Base-by-base conservation (phyloP, 139 green algal species). In the Picochlorum sp. region DNA sequence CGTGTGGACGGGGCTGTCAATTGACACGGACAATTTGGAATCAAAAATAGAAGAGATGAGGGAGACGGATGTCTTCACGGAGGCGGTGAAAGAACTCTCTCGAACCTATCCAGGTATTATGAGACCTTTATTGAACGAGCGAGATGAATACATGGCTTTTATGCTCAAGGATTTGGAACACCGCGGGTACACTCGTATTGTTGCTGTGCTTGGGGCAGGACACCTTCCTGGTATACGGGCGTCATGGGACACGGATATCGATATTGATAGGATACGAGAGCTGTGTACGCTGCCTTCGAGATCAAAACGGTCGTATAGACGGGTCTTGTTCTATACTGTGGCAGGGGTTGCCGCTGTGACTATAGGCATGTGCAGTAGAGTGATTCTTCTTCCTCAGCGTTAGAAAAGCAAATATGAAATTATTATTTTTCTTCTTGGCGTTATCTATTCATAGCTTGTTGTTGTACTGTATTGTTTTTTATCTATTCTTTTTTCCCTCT, bases 21-120 rank as follows among this genome's bases (percentile, higher is more conserved):
- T 75, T 18, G 63, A 75, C 32, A 61, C 47, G 3, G 69, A 81
- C 23, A 78, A 79, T 26, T 67, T 85, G 59, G 60, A 62, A 56
- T 49, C 63, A 26, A 51, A 79, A 49, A 64, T 85, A 34, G 73
- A 82, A 20, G 28, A 57, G 18, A 66, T 83, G 65, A 78, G 83
- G 62, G 74, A 80, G 21, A 52, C 30, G 1, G 74, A 80, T 49
- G 69, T 70, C 23, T 45, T 77, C 18, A 80, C 74, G 10, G 74
- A 74, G 58, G 75, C 75, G 13, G 80, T 84, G 21, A 70, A 69
- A 20, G 78, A 84, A 61, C 34, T 84, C 26, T 77, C 63, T 4
- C 62, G 65, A 28, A 50, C 72, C 5, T 84, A 76, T 51, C 78
- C 78, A 20, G 41, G 34, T 8, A 58, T 84, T 23, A 16, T 83